These are phyloP conservation scores for Candida cerambycidarum DNA, from an alignment of 805 yeast genomes.

Conservation along the genomic window DNA sequence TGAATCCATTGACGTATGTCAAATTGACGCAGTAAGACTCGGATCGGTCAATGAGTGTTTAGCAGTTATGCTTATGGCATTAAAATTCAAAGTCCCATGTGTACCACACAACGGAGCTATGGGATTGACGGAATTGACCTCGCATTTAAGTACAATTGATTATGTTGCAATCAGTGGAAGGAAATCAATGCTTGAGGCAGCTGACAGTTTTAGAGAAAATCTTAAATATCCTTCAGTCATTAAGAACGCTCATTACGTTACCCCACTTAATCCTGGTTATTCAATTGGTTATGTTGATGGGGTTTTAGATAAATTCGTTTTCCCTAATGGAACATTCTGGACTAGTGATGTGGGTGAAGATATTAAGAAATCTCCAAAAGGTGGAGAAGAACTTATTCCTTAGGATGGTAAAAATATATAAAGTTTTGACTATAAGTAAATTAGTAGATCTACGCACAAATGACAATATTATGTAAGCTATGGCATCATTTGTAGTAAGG, in stretches of 20 bases:
- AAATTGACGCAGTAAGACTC: slow-evolving; percentile 17
- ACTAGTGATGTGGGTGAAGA: slow-evolving; percentile 19
- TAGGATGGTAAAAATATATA: too few relatives aligned
- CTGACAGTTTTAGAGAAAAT: slow-evolving; percentile 18
- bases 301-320: slow-evolving; percentile 15
- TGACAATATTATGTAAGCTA: too few relatives aligned
- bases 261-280: slow-evolving; percentile 18
- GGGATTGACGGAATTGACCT: slow-evolving; percentile 18
- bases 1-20: slow-evolving; percentile 18
- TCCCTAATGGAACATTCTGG: slow-evolving; percentile 17
- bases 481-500: too few relatives aligned
- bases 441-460: too few relatives aligned
- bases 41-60: slow-evolving; percentile 18
- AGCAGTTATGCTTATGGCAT: slow-evolving; percentile 19
- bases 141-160: slow-evolving; percentile 16
- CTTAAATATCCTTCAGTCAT: slow-evolving; percentile 15
- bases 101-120: slow-evolving; percentile 19
- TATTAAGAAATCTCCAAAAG: slow-evolving; percentile 16
- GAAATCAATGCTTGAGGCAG: slow-evolving; percentile 18
- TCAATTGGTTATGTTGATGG: slow-evolving; percentile 17
- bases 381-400: slow-evolving; percentile 13
- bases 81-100: slow-evolving; percentile 16
- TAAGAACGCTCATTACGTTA: slow-evolving; percentile 17
- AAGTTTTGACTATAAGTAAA: too few relatives aligned
- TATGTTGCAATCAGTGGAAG: slow-evolving; percentile 16